These are phyloP conservation scores for Talaromyces liani DNA, from an alignment of 495 filamentous ascomycete genomes.

Conservation along the genomic window DNA sequence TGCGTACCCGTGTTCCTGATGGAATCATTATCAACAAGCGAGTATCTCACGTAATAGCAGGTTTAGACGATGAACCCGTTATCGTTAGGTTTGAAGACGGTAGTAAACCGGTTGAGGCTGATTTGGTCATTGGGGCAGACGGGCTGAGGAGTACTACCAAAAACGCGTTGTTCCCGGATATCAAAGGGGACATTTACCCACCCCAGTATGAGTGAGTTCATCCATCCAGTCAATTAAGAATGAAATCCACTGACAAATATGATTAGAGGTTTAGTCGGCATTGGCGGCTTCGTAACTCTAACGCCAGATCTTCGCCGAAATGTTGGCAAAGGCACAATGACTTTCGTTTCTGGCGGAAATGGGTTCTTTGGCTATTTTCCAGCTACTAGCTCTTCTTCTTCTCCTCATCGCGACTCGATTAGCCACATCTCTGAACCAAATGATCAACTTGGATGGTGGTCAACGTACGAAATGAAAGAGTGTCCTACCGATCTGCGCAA, in stretches of 20 bases:
- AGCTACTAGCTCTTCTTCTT: slow-evolving; percentile 15
- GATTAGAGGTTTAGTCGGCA: slow-evolving; percentile 40
- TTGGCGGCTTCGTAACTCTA: slow-evolving; percentile 44
- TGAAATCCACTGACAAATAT: background rate
- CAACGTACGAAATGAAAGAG: slow-evolving; percentile 32
- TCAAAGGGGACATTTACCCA: slow-evolving; percentile 22
- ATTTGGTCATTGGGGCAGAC: slow-evolving; percentile 55
- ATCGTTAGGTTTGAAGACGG: slow-evolving; percentile 24
- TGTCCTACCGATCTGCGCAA: slow-evolving; percentile 26
- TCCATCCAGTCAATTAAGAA: background rate
- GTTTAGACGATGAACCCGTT: slow-evolving; percentile 13
- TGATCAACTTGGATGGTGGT: slow-evolving; percentile 39
- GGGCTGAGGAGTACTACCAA: slow-evolving; percentile 47
- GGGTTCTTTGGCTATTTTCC: slow-evolving; percentile 54
- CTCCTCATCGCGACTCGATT: slow-evolving; percentile 17
- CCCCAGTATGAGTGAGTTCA: slow-evolving; percentile 34
- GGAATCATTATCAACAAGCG: slow-evolving; percentile 22
- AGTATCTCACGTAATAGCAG: slow-evolving; percentile 17
- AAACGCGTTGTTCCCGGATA: slow-evolving; percentile 34
- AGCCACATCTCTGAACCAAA: slow-evolving; percentile 27
- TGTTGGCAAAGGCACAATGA: slow-evolving; percentile 37
- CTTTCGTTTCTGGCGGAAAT: slow-evolving; percentile 43
- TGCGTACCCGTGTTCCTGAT: slow-evolving; percentile 24
- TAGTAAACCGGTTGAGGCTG: slow-evolving; percentile 28
- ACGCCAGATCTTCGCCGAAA: slow-evolving; percentile 15